Evolutionary conservation across 345 rosid genomes (phyloP), one percentile per base, ranked within the genome.

Genomic region (Brassica rapa): DNA sequence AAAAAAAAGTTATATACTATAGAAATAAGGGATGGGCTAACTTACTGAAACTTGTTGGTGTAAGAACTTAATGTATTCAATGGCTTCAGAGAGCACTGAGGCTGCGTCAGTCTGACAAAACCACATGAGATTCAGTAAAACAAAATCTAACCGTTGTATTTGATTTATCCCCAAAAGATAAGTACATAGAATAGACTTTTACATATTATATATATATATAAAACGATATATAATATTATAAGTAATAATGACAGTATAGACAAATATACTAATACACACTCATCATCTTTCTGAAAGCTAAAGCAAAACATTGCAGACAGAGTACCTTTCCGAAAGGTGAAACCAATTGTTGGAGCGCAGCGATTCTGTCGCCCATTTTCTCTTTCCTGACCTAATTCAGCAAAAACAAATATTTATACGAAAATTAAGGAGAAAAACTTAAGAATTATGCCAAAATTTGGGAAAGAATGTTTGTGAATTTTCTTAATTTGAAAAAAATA

Each of bases 281-380:
- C 79, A 74, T 69, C 79, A 74, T 74, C 83, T 74, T 80, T 80
- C 62, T n/a, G 70, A 83, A 83, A 83, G 78, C 29, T 66, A 62
- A 83, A 68, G 83, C 97, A 90, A 51, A 66, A 76, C 24, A 21
- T 53, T 59, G 68, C 75, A 71, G 75, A 55, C 46, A 73, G 69
- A 79, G 81, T 82, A 93, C 99, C 95, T 96, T 96, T 91, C 99
- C 99, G 79, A 91, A 96, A 93, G 99, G 99, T 67, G 98, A 90
- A 86, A 96, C 98, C 89, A 96, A 90, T 91, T 96, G 99, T 88
- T 96, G 99, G 74, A 96, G 99, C 66, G 98, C 93, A 85, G 98
- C 94, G 92, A 96, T 96, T 93, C 97, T 91, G 98, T 95, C 99
- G 88, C 98, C 98, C 98, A 90, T 91, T 88, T 95, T 95, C 91